Conservation (phyloP, 1,139 yeast species). For the Yamadazyma triangularis region DNA sequence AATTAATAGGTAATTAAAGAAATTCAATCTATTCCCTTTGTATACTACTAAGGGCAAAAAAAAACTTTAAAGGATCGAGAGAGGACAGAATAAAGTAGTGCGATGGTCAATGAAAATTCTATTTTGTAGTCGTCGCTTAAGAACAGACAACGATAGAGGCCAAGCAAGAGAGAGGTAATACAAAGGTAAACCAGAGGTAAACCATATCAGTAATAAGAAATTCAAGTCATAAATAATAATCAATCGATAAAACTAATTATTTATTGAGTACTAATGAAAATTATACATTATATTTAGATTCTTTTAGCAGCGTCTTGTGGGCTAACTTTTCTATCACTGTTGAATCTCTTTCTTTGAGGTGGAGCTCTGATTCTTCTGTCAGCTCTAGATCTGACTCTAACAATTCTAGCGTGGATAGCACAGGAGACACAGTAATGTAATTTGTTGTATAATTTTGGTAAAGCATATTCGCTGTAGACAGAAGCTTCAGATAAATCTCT, state of each 20-base stretch:
- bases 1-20: not conserved
- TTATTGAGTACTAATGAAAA: not conserved
- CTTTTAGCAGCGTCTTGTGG: constrained; percentile 98
- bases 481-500: constrained; percentile 99
- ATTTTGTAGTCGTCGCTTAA: too few species aligned
- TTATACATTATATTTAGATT: constrained; percentile 32
- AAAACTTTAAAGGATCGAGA: not conserved
- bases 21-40: not conserved
- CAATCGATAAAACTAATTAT: too few species aligned
- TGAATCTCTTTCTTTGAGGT: constrained; percentile 98
- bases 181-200: too few species aligned
- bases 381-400: constrained; percentile 98
- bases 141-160: too few species aligned
- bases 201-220: too few species aligned
- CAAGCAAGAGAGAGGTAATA: too few species aligned
- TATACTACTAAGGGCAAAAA: not conserved
- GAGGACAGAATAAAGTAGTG: too few species aligned
- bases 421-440: constrained; percentile 99
- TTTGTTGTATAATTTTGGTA: constrained; percentile 99
- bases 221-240: too few species aligned
- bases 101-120: too few species aligned
- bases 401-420: constrained; percentile 99
- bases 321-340: constrained; percentile 92
- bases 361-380: constrained; percentile 99
- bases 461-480: constrained; percentile 97